Conservation (phyloP, 106 monocot genomes). For the Alisma plantagoaquatica region DNA sequence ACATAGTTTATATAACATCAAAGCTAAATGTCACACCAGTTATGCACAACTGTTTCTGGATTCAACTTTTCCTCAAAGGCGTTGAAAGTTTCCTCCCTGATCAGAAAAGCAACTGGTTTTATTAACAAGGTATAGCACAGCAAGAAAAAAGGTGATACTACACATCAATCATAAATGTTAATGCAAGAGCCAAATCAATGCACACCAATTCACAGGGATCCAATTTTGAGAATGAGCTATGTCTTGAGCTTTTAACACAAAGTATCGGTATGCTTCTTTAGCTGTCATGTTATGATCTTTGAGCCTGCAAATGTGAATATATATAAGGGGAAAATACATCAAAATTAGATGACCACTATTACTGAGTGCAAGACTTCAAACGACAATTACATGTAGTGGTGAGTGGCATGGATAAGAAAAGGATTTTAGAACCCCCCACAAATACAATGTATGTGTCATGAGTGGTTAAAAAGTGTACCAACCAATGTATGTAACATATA, state of each 20-base stretch:
- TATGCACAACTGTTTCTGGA: conserved; percentile 83
- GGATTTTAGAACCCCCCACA: too few species aligned
- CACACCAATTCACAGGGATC: conserved; percentile 92
- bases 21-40: too few species aligned
- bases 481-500: too few species aligned
- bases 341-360: neutral
- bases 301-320: conserved; percentile 70
- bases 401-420: too few species aligned
- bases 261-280: conserved; percentile 86
- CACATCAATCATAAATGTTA: neutral
- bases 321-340: too few species aligned
- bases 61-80: conserved; percentile 66
- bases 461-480: too few species aligned
- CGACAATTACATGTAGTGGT: too few species aligned
- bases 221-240: conserved; percentile 65
- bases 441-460: too few species aligned
- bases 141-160: neutral
- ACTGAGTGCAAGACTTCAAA: too few species aligned
- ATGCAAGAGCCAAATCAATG: neutral
- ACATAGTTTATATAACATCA: too few species aligned
- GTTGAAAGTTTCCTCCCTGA: conserved; percentile 98
- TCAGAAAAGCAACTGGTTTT: neutral
- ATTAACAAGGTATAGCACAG: neutral
- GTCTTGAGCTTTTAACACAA: conserved; percentile 91
- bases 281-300: conserved; percentile 64